Evolutionary conservation across 441 rosid species (phyloP), one percentile per base, ranked within the genome.

Genomic region (Syzygium malaccense): DNA sequence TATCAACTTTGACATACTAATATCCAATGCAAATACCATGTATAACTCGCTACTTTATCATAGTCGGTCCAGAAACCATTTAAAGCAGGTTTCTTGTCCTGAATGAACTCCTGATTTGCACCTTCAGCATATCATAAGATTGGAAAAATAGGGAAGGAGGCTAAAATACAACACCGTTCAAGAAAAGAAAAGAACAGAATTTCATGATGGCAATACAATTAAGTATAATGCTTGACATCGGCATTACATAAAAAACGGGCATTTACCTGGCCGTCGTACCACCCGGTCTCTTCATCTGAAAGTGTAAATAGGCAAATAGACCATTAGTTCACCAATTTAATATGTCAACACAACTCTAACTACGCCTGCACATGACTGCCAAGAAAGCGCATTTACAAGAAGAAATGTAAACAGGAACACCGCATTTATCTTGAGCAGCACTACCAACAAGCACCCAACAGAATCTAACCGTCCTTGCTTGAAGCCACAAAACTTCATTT

Each of bases 241-340:
- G 23, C 1, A 75, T 6, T 23, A 17, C 3, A 9, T 25, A 23
- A 14, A 12, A 68, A 6, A 54, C 56, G 86, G 25, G 56, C 54
- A 80, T 17, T 19, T 92, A 96, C 99, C 99, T 95, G 98, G 86
- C 99, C 99, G 92, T 98, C 99, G 62, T 96, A 98, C 98, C 99
- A 96, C 30, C 99, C 99, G 3, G 99, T 98, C 93, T 98, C 99
- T 93, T 98, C 99, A 92, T 98, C 98, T 96, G 94, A 75, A 75
- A 75, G 83, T 23, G 51, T 6, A 41, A 41, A 37, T 12, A 75
- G 83, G 83, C 18, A 75, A 68, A 75, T 23, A 75, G 83, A 86
- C 37, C 45, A 86, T 86, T 30, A 86, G 79, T 32, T 32, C 45
- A 51, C 18, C 37, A 32, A 64, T 75, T 37, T 25, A 0, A 37